A percentile compares a stretch with the other conserved stretches of the same genome.
These are phyloP conservation scores for Micromonas commoda DNA, from an alignment of 139 green algal genomes.

Conservation along the genomic window DNA sequence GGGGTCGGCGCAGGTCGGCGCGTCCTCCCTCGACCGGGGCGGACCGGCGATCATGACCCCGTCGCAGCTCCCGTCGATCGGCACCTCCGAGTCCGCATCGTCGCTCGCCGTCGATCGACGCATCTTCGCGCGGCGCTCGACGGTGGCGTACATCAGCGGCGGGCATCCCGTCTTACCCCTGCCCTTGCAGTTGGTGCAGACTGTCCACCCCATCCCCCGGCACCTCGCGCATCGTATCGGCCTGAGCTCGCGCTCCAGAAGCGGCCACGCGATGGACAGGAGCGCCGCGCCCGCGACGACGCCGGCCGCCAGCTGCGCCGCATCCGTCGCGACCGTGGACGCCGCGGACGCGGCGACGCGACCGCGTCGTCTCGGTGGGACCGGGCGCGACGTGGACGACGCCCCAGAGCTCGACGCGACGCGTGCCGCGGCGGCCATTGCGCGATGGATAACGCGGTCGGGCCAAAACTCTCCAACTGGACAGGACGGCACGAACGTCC, in stretches of 20 bases:
- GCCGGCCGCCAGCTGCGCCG: not conserved
- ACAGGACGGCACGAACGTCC: not conserved
- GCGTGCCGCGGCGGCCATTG: too few species aligned
- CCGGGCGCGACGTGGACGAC: not conserved
- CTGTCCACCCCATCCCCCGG: not conserved
- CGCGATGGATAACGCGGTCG: too few species aligned
- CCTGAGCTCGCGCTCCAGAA: not conserved
- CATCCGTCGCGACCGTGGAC: not conserved
- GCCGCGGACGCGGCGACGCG: too few species aligned
- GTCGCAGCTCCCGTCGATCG: too few species aligned
- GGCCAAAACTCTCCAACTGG: too few species aligned
- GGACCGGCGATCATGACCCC: too few species aligned
- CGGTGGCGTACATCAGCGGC: not conserved
- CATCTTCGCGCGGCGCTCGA: too few species aligned
- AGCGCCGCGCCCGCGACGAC: not conserved
- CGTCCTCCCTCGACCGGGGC: too few species aligned
- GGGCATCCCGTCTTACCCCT: not conserved
- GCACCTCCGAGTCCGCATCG: too few species aligned
- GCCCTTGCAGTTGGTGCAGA: not conserved
- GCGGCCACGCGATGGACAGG: not conserved
- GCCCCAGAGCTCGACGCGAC: not conserved
- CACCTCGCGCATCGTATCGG: not conserved
- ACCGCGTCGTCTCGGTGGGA: too few species aligned
- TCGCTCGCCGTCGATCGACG: too few species aligned
- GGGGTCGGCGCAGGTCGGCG: too few species aligned